Evolutionary conservation across 2,329 filamentous ascomycete genomes (phyloP).

Genomic region (Neonectria neomacrospora): DNA sequence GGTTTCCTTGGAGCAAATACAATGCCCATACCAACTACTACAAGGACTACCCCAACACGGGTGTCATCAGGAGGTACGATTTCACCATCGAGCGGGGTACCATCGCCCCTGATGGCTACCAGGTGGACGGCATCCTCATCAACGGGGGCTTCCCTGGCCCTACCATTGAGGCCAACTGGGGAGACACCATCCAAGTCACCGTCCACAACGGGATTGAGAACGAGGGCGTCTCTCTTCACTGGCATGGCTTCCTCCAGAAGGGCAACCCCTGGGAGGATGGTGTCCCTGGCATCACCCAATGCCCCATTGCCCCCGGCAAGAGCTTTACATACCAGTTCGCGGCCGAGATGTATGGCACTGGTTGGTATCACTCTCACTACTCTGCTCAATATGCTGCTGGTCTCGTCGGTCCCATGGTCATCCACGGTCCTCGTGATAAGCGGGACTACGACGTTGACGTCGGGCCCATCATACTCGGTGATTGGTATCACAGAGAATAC

Average conservation of each 20-base stretch:
- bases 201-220: constrained; percentile 74
- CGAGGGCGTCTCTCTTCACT: constrained; percentile 63
- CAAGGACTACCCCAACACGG: constrained; percentile 59
- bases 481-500: constrained; percentile 71
- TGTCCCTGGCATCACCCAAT: constrained; percentile 66
- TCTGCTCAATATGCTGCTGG: constrained; percentile 70
- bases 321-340: constrained; percentile 64
- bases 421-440: constrained; percentile 62
- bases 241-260: constrained; percentile 64
- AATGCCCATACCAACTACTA: constrained; percentile 63
- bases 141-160: constrained; percentile 76
- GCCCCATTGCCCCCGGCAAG: constrained; percentile 72
- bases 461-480: constrained; percentile 62
- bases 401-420: constrained; percentile 68
- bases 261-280: constrained; percentile 65
- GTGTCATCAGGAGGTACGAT: constrained; percentile 65
- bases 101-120: constrained; percentile 67
- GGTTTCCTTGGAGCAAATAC: constrained; percentile 63
- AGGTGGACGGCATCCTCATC: constrained; percentile 65
- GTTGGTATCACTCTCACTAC: constrained; percentile 72
- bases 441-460: constrained; percentile 71
- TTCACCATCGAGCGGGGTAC: constrained; percentile 62
- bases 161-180: constrained; percentile 71
- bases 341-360: constrained; percentile 64
- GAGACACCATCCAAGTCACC: constrained; percentile 71